Conservation (phyloP, 768 basidiomycete species). For the Neoboletus magnificus region DNA sequence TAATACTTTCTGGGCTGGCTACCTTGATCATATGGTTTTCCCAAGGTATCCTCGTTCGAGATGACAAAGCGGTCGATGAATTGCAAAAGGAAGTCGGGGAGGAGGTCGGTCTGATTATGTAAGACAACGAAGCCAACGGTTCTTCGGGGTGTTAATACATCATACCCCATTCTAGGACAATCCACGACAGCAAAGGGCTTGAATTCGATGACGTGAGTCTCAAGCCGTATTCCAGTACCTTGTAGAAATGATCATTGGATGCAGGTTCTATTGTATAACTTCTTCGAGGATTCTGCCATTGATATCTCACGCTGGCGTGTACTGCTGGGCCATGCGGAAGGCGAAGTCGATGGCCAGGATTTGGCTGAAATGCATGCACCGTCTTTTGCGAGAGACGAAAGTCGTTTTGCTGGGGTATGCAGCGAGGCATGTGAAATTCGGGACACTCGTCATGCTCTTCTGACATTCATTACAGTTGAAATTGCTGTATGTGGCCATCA, state of each 20-base stretch:
- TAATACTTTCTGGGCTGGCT: neutral
- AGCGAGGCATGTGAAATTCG: slow-evolving; percentile 43
- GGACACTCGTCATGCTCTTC: neutral
- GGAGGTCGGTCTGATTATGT: no score
- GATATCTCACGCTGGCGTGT: no score
- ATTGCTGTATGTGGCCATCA: slow-evolving; percentile 67
- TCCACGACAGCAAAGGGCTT: slow-evolving; percentile 34
- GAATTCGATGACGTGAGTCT: slow-evolving; percentile 21
- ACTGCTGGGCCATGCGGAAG: no score
- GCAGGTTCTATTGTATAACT: no score
- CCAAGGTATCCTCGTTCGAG: no score
- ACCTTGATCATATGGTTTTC: neutral
- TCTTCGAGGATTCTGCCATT: no score
- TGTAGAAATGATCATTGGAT: slow-evolving; percentile 14
- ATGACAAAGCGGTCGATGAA: slow-evolving; percentile 45
- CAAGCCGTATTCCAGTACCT: neutral
- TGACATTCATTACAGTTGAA: slow-evolving; percentile 46
- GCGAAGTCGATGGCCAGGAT: slow-evolving; percentile 10
- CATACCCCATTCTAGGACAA: slow-evolving; percentile 23
- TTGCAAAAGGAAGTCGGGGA: slow-evolving; percentile 50
- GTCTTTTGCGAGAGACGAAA: slow-evolving; percentile 41
- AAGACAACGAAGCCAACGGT: rapidly evolving
- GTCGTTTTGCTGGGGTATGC: slow-evolving; percentile 53
- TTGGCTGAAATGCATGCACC: slow-evolving; percentile 35
- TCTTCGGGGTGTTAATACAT: no score